Evolutionary conservation across 306 rosid genomes (phyloP).

Genomic region (Acmispon strigosus): DNA sequence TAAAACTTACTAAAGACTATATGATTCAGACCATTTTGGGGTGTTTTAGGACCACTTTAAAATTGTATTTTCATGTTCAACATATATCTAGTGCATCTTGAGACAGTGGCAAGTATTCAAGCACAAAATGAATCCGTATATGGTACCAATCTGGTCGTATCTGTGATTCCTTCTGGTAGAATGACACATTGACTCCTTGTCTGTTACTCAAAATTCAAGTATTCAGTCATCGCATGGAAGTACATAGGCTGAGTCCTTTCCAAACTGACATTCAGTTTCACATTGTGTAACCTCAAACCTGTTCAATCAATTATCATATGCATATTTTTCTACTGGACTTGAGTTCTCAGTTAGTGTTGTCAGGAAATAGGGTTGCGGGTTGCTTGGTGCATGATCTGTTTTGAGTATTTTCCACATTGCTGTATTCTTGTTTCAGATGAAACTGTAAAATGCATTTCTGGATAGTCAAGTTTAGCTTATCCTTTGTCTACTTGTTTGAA

Average conservation of each 20-base stretch:
- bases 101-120: background rate
- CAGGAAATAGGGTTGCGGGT: background rate
- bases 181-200: background rate
- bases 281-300: background rate
- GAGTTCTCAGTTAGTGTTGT: background rate
- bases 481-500: conserved; percentile 35
- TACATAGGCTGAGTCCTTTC: background rate
- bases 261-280: background rate
- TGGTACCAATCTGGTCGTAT: background rate
- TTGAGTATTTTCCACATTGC: background rate
- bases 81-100: background rate
- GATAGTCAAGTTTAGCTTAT: conserved; percentile 13
- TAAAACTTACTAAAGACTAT: background rate
- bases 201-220: conserved; percentile 7
- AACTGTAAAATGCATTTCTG: background rate
- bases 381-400: background rate
- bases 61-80: too few species aligned
- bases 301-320: background rate
- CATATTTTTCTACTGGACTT: background rate
- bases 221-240: background rate
- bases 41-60: background rate
- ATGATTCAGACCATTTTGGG: background rate
- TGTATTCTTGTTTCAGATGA: conserved; percentile 12
- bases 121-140: background rate
- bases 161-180: background rate